These are phyloP conservation scores for Hymenoscyphus repandus DNA, from an alignment of 2,329 filamentous ascomycete species.

Conservation along the genomic window DNA sequence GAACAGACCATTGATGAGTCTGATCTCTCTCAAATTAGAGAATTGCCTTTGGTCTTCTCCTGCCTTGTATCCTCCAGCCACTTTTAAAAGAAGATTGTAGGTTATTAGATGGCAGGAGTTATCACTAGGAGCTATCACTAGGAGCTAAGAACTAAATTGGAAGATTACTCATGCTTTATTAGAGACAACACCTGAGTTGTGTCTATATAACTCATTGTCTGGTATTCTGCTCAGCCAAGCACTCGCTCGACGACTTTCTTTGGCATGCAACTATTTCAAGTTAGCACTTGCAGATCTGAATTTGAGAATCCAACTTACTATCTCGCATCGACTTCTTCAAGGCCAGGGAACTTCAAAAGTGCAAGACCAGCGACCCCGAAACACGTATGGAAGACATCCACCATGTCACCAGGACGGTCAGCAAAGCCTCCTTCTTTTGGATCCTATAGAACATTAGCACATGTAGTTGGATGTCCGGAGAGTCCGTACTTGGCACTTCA, in stretches of 20 bases:
- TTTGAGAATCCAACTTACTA: slow-evolving; percentile 52
- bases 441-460: slow-evolving; percentile 64
- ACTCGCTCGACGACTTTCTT: slow-evolving; percentile 58
- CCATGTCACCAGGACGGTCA: slow-evolving; percentile 88
- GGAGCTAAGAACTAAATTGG: background rate
- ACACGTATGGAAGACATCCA: slow-evolving; percentile 93
- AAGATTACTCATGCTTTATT: no score
- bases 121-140: background rate
- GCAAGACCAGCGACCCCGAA: slow-evolving; percentile 89
- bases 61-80: slow-evolving; percentile 65
- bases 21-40: slow-evolving; percentile 33
- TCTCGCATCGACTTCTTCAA: slow-evolving; percentile 78
- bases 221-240: slow-evolving; percentile 35
- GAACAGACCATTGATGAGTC: slow-evolving; percentile 12
- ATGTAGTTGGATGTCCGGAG: slow-evolving; percentile 56
- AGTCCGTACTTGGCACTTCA: slow-evolving; percentile 68
- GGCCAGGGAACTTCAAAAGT: slow-evolving; percentile 69
- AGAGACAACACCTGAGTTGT: no score
- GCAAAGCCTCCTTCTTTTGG: slow-evolving; percentile 77
- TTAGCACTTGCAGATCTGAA: slow-evolving; percentile 14
- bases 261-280: slow-evolving; percentile 58
- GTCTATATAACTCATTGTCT: background rate
- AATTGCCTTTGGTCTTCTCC: slow-evolving; percentile 52
- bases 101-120: slow-evolving; percentile 68
- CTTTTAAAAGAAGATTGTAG: slow-evolving; percentile 44